Conservation (phyloP, 805 yeast genomes). For the Starmera dryadoides region DNA sequence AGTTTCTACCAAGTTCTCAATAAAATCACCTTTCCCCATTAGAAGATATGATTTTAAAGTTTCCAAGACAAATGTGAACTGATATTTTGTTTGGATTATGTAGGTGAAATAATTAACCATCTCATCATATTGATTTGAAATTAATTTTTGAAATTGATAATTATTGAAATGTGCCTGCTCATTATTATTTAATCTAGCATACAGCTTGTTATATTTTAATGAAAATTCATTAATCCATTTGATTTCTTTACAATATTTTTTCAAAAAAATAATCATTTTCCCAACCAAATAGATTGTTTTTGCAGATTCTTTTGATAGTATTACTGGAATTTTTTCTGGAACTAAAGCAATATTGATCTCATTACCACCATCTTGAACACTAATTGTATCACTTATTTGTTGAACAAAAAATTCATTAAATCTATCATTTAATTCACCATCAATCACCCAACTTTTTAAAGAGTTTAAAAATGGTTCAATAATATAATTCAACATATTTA, state of each 20-base stretch:
- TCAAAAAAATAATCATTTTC: constrained; percentile 57
- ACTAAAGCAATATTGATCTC: constrained; percentile 23
- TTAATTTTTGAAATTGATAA: constrained; percentile 24
- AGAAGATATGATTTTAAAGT: constrained; percentile 61
- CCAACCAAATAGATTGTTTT: constrained; percentile 60
- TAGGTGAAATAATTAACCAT: constrained; percentile 44
- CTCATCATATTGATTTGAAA: constrained; percentile 40
- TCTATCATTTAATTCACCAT: constrained; percentile 46
- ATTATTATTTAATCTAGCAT: constrained; percentile 3
- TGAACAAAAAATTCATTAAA: constrained; percentile 53
- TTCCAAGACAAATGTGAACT: constrained; percentile 45
- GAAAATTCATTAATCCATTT: constrained; percentile 51
- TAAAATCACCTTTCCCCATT: constrained; percentile 76
- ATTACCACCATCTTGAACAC: constrained; percentile 15
- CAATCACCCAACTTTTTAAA: constrained; percentile 57
- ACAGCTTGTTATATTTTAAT: constrained; percentile 16
- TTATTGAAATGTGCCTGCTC: constrained; percentile 2
- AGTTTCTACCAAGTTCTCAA: constrained; percentile 52
- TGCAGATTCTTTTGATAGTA: constrained; percentile 33
- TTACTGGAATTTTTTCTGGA: constrained; percentile 35
- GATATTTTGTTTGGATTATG: constrained; percentile 41
- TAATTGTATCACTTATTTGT: constrained; percentile 15
- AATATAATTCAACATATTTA: constrained; percentile 35
- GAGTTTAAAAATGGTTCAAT: constrained; percentile 55
- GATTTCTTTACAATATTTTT: constrained; percentile 57